Evolutionary conservation across 352 stramenopile genomes (phyloP).

Genomic region (Aphanomyces astaci): DNA sequence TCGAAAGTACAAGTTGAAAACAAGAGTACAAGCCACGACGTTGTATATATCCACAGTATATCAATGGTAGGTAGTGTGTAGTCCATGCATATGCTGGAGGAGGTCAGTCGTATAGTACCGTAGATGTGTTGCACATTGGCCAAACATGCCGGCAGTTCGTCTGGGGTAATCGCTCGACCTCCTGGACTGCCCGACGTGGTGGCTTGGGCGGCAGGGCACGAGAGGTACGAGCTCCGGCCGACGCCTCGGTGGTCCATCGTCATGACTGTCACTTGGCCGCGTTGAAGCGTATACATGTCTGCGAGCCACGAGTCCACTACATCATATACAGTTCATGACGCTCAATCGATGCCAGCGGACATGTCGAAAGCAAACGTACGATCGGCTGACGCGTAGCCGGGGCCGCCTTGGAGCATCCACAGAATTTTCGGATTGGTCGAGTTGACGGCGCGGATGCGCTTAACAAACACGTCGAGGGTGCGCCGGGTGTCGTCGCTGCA

Average conservation of each 20-base stretch:
- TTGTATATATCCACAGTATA: too few species aligned
- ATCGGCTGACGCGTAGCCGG: constrained; percentile 32
- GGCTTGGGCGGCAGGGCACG: constrained; percentile 33
- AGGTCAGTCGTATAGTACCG: neutral
- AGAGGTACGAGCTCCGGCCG: constrained; percentile 32
- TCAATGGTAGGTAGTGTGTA: too few species aligned
- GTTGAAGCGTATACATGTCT: constrained; percentile 30
- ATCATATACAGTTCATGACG: neutral
- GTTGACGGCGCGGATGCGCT: constrained; percentile 29
- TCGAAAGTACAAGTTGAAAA: too few species aligned
- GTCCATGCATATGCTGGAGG: too few species aligned
- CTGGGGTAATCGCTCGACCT: neutral
- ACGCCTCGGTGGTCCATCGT: constrained; percentile 48
- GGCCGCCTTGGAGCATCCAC: constrained; percentile 43
- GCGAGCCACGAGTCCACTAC: constrained; percentile 38
- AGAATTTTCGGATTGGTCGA: constrained; percentile 29
- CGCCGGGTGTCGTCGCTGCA: constrained; percentile 32
- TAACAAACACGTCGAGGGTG: constrained; percentile 40
- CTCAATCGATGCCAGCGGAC: too few species aligned
- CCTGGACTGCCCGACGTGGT: constrained; percentile 12
- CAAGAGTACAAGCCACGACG: too few species aligned
- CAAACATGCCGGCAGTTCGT: constrained; percentile 2
- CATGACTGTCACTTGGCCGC: constrained; percentile 40
- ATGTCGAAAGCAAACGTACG: constrained; percentile 24
- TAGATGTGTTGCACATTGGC: neutral